These are phyloP conservation scores for Taiwanofungus camphoratus DNA, from an alignment of 1,284 basidiomycete genomes.

Conservation along the genomic window DNA sequence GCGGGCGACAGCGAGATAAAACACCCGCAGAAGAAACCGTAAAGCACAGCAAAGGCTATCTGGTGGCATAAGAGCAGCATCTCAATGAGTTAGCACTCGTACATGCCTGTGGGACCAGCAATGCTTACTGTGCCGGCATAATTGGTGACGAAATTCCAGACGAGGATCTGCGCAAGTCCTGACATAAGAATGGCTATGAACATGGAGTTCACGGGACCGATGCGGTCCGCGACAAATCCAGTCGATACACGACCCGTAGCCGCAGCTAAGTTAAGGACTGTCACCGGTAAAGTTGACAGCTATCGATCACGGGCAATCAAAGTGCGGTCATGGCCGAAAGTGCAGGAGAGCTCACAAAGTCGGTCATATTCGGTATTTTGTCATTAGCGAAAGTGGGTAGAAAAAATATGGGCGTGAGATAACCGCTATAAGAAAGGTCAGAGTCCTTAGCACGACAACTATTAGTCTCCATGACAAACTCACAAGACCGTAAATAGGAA, in stretches of 20 bases:
- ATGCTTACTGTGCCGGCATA: conserved; percentile 23
- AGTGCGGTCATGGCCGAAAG: too few relatives aligned
- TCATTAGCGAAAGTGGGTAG: conserved; percentile 19
- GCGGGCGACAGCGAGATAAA: conserved; percentile 24
- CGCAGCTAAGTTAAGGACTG: conserved; percentile 21
- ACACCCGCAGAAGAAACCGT: conserved; percentile 25
- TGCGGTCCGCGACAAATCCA: conserved; percentile 21
- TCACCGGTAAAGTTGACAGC: conserved; percentile 19
- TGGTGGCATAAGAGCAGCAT: conserved; percentile 5
- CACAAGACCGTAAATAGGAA: conserved; percentile 22
- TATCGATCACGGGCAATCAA: too few relatives aligned
- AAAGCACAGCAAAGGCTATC: conserved; percentile 23
- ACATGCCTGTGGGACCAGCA: background rate
- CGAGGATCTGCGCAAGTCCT: conserved; percentile 22
- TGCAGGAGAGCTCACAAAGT: conserved; percentile 12
- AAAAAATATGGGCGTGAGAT: conserved; percentile 23
- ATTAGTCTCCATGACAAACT: too few relatives aligned
- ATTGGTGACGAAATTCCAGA: conserved; percentile 22
- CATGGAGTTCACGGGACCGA: conserved; percentile 23
- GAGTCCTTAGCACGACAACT: too few relatives aligned
- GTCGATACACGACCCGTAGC: conserved; percentile 19
- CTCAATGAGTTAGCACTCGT: background rate
- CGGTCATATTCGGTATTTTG: conserved; percentile 16
- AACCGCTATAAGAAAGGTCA: conserved; percentile 17
- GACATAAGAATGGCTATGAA: conserved; percentile 19